Conservation (phyloP, 768 basidiomycete genomes). For the Cyclocybe cylindracea region DNA sequence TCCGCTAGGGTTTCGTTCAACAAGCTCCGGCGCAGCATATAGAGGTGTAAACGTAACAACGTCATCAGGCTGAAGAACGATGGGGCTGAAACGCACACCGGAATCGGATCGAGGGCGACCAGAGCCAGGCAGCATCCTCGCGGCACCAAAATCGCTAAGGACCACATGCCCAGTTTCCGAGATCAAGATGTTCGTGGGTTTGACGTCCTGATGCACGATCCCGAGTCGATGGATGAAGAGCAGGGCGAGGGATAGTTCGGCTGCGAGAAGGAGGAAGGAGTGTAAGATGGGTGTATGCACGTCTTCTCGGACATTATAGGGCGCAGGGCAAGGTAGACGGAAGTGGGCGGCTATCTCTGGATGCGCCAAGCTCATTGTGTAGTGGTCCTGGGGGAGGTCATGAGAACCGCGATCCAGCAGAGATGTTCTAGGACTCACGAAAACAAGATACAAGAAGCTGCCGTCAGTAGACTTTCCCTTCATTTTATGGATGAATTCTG, state of each 20-base stretch:
- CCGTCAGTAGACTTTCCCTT: too few species aligned
- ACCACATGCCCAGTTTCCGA: slow-evolving; percentile 48
- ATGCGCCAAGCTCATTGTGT: slow-evolving; percentile 30
- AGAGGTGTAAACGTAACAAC: slow-evolving; percentile 31
- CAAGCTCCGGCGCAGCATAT: slow-evolving; percentile 37
- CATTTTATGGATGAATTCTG: too few species aligned
- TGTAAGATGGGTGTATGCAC: not conserved
- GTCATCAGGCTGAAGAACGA: slow-evolving; percentile 23
- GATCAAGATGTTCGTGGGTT: slow-evolving; percentile 64
- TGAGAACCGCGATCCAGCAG: not conserved
- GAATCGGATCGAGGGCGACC: not conserved
- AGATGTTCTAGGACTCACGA: too few species aligned
- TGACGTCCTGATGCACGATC: slow-evolving; percentile 71
- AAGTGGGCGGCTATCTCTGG: slow-evolving; percentile 28
- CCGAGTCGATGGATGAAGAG: slow-evolving; percentile 54
- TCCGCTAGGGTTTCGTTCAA: slow-evolving; percentile 22
- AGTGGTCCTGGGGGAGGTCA: slow-evolving; percentile 24
- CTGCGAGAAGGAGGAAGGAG: slow-evolving; percentile 28
- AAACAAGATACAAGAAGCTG: too few species aligned
- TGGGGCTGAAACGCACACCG: slow-evolving; percentile 5
- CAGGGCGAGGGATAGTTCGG: slow-evolving; percentile 34
- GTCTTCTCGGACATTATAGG: not conserved
- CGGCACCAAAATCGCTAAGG: slow-evolving; percentile 67
- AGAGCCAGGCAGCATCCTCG: slow-evolving; percentile 28
- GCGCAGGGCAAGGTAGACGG: slow-evolving; percentile 2